A percentile compares a stretch with the other conserved stretches of the same genome.
Evolutionary conservation across 2,329 filamentous ascomycete genomes (phyloP).

Genomic region (Escovopsis sp.): DNA sequence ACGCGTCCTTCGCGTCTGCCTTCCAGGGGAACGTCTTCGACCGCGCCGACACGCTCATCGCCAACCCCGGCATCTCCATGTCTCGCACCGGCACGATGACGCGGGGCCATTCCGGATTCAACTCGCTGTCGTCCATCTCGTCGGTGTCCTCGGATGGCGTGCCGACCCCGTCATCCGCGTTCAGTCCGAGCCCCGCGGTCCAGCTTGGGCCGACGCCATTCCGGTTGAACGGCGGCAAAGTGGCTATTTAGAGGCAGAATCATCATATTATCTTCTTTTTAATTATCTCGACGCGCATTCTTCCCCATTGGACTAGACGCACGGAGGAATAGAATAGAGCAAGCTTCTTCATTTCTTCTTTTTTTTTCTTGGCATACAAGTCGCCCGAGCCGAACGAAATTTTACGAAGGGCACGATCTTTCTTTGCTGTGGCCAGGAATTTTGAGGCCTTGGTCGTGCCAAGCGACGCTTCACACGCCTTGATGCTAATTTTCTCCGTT

Average conservation of each 20-base stretch:
- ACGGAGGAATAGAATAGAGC: conserved; percentile 1
- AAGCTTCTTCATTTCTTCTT: conserved; percentile 3
- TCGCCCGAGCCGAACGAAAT: conserved; percentile 2
- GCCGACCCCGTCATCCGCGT: conserved; percentile 15
- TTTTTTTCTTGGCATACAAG: too few species aligned
- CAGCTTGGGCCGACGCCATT: conserved; percentile 18
- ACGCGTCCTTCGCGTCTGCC: conserved; percentile 37
- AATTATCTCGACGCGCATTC: background rate
- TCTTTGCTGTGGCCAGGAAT: conserved; percentile 6
- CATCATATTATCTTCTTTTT: background rate
- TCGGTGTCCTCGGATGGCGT: conserved; percentile 26
- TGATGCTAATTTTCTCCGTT: too few species aligned
- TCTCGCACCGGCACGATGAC: conserved; percentile 34
- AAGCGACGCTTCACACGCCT: background rate
- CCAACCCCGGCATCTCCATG: conserved; percentile 43
- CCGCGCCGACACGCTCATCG: conserved; percentile 42
- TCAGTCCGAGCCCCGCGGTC: conserved; percentile 15
- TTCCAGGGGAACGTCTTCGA: conserved; percentile 47
- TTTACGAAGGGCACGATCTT: conserved; percentile 3
- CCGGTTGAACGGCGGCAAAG: conserved; percentile 24
- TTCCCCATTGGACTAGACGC: conserved; percentile 2
- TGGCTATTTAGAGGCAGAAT: conserved; percentile 17
- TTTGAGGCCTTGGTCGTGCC: conserved; percentile 1
- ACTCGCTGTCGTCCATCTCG: conserved; percentile 25
- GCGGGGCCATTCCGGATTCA: conserved; percentile 25